phyloP scores from a whole-genome alignment of 2,329 filamentous ascomycete species.

The Aspergillus tamarii region DNA sequence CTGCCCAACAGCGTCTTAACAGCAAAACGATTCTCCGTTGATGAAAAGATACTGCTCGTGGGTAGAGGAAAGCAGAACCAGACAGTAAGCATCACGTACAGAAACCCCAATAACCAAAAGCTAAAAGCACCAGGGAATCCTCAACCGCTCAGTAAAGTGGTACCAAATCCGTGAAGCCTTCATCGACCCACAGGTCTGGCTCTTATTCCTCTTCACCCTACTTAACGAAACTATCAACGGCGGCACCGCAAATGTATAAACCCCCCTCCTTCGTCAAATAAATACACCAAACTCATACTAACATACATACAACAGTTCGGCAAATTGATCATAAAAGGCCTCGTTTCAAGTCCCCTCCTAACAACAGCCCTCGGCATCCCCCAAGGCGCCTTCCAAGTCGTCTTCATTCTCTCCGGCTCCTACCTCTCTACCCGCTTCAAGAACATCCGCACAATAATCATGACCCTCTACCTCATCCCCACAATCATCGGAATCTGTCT shows the following conservation, averaged over 20 bases:
- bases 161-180: conserved; percentile 54
- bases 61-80: conserved; percentile 34
- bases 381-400: conserved; percentile 56
- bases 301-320: conserved; percentile 43
- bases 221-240: conserved; percentile 57
- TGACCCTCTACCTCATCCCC: conserved; percentile 56
- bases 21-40: conserved; percentile 45
- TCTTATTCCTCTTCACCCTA: conserved; percentile 50
- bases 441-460: conserved; percentile 56
- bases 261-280: too few relatives aligned
- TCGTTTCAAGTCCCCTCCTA: conserved; percentile 51
- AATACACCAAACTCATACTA: not conserved
- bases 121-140: conserved; percentile 38
- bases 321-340: conserved; percentile 54
- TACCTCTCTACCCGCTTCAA: conserved; percentile 56
- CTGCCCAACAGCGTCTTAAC: conserved; percentile 50
- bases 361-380: conserved; percentile 60
- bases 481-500: conserved; percentile 55
- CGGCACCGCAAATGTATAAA: conserved; percentile 52
- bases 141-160: conserved; percentile 53
- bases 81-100: conserved; percentile 5
- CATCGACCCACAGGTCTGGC: conserved; percentile 50
- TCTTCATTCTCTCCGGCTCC: conserved; percentile 56
- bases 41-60: conserved; percentile 51
- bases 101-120: not conserved